Conservation (phyloP, 345 rosid genomes). For the Punica granatum region DNA sequence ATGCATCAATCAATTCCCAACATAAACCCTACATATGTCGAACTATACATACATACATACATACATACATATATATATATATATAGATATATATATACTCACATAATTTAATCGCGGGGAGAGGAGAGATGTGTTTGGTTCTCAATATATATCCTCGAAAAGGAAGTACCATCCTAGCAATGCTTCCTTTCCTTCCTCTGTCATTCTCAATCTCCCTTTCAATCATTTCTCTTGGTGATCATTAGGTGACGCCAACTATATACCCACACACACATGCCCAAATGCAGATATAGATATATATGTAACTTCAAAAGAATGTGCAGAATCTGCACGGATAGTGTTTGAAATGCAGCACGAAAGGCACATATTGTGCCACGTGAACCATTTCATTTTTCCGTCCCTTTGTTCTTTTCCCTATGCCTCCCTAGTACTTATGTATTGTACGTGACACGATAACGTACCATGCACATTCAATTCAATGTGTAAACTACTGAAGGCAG, state of each 20-base stretch:
- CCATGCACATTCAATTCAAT: no score
- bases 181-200: neutral
- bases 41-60: no score
- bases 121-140: neutral
- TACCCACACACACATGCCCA: neutral
- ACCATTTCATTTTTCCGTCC: neutral
- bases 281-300: neutral
- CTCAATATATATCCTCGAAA: neutral
- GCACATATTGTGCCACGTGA: neutral
- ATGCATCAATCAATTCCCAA: no score
- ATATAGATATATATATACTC: no score
- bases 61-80: no score
- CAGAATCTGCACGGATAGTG: neutral
- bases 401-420: neutral
- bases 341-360: neutral
- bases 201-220: neutral
- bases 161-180: neutral
- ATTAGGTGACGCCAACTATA: neutral
- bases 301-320: neutral
- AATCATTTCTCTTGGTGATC: neutral
- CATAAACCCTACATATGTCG: no score
- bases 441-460: neutral
- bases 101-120: no score
- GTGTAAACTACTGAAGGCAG: no score
- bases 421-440: neutral